Percentiles rank a stretch among this genome's conserved stretches.
These are phyloP conservation scores for Melanomma pulvis-pyrius DNA, from an alignment of 495 filamentous ascomycete species.

Conservation along the genomic window DNA sequence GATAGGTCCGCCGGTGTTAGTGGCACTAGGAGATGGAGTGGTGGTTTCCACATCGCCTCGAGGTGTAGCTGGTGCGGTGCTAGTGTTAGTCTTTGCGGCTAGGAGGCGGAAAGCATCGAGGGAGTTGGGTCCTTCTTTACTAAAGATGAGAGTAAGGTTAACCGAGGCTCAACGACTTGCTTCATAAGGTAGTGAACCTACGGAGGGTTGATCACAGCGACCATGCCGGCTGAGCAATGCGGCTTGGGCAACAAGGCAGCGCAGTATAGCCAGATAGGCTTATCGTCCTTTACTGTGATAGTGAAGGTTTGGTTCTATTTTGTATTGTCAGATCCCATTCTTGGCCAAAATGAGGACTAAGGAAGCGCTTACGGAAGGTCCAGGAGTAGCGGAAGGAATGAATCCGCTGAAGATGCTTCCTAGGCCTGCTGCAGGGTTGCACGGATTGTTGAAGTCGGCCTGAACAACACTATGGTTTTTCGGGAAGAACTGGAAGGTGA, in stretches of 20 bases:
- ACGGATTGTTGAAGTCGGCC: conserved; percentile 60
- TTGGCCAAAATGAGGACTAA: no score
- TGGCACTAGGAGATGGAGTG: neutral
- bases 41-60: neutral
- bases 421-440: conserved; percentile 51
- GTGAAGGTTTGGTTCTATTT: conserved; percentile 38
- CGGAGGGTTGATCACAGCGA: conserved; percentile 41
- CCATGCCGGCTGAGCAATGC: conserved; percentile 41
- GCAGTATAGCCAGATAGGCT: conserved; percentile 44
- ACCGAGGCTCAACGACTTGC: neutral
- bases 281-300: conserved; percentile 34
- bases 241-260: conserved; percentile 22
- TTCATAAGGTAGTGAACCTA: conserved; percentile 4
- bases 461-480: conserved; percentile 65
- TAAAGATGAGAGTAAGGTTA: conserved; percentile 7
- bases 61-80: conserved; percentile 5
- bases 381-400: conserved; percentile 9
- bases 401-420: conserved; percentile 36
- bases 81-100: conserved; percentile 28
- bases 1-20: neutral
- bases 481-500: conserved; percentile 65
- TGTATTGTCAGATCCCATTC: no score
- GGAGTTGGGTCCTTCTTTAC: conserved; percentile 23
- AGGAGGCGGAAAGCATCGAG: conserved; percentile 27
- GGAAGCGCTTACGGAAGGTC: no score